phyloP scores from a whole-genome alignment of 1,284 basidiomycete species.

The Puccinia hordei region DNA sequence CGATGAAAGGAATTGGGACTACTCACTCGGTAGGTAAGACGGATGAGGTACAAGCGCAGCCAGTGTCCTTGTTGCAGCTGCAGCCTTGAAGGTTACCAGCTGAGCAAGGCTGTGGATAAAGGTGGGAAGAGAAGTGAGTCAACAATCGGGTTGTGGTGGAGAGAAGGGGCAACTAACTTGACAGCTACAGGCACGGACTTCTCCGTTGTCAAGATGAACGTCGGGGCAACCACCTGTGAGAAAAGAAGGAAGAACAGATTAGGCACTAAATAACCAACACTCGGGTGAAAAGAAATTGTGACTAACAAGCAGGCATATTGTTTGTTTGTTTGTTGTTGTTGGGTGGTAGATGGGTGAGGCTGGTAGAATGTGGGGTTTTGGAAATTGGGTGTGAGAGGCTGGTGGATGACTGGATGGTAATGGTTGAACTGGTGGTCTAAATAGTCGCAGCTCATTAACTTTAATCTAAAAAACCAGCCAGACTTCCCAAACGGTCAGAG shows the following conservation, averaged over 20 bases:
- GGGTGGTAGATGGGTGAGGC: neutral
- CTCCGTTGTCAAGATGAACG: constrained; percentile 29
- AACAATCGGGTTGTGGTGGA: neutral
- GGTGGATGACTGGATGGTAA: too few relatives aligned
- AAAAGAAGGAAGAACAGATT: neutral
- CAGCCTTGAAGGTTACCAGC: constrained; percentile 34
- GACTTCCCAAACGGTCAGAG: neutral
- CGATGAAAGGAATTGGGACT: neutral
- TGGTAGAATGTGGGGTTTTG: neutral
- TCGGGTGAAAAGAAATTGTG: neutral
- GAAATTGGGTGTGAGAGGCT: neutral
- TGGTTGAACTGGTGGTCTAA: too few relatives aligned
- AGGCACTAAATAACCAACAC: neutral
- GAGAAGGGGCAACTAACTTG: constrained; percentile 5
- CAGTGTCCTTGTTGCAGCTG: constrained; percentile 44
- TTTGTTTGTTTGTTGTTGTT: too few relatives aligned
- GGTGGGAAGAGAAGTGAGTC: neutral
- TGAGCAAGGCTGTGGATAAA: constrained; percentile 33
- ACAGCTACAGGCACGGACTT: constrained; percentile 28
- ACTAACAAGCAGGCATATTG: constrained; percentile 44
- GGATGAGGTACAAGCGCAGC: constrained; percentile 37
- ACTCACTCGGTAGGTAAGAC: constrained; percentile 3
- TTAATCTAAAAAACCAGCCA: too few relatives aligned
- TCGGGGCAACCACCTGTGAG: constrained; percentile 44
- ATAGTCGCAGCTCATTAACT: neutral